phyloP scores from a whole-genome alignment of 1,284 basidiomycete genomes.

The Ustilago shanxiensis region DNA sequence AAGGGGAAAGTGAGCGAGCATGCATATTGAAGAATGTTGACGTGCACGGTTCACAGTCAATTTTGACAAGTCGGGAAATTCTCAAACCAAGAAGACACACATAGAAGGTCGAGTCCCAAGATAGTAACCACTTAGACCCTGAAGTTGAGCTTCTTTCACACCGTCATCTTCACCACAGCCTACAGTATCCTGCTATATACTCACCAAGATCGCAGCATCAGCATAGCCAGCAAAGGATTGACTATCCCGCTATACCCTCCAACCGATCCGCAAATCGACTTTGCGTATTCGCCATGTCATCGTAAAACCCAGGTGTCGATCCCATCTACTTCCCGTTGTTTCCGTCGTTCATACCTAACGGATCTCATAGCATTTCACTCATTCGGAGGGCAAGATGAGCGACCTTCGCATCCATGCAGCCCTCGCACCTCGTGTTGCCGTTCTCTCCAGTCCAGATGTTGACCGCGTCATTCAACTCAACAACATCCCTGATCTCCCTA shows the following conservation, averaged over 20 bases:
- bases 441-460: conserved; percentile 62
- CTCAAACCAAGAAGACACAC: too few relatives aligned
- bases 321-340: too few relatives aligned
- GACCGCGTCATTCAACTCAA: conserved; percentile 50
- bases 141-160: not conserved
- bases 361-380: too few relatives aligned
- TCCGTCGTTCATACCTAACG: too few relatives aligned
- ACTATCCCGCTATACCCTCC: too few relatives aligned
- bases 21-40: not conserved
- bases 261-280: not conserved
- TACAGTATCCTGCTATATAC: not conserved
- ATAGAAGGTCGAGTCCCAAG: not conserved
- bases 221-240: not conserved
- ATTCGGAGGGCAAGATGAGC: too few relatives aligned
- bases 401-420: conserved; percentile 58
- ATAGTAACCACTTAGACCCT: conserved; percentile 17
- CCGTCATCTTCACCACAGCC: not conserved
- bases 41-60: conserved; percentile 22
- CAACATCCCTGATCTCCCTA: conserved; percentile 52
- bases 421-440: conserved; percentile 62
- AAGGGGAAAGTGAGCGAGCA: not conserved
- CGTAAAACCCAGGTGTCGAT: not conserved
- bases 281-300: not conserved
- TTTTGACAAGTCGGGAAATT: conserved; percentile 5
- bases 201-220: not conserved